Conservation (phyloP, 768 basidiomycete species). For the Suillus plorans region DNA sequence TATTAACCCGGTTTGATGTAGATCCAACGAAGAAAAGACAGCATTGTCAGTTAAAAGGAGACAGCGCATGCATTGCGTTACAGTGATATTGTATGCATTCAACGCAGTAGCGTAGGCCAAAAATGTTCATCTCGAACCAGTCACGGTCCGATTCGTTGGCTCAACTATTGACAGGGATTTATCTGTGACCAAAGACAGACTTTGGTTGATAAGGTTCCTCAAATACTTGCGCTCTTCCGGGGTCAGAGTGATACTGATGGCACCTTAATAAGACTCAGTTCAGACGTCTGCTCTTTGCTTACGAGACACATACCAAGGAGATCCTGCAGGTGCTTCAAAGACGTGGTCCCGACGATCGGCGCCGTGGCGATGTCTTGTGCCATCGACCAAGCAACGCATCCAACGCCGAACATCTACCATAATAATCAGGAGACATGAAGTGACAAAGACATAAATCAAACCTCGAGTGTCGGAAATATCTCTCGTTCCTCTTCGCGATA, state of each 20-base stretch:
- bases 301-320: constrained; percentile 40
- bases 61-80: not conserved
- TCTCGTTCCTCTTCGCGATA: constrained; percentile 57
- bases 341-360: constrained; percentile 58
- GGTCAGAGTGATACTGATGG: constrained; percentile 46
- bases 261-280: constrained; percentile 28
- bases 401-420: constrained; percentile 54
- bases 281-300: not conserved
- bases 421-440: not conserved
- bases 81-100: not conserved
- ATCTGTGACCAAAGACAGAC: constrained; percentile 43
- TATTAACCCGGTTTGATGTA: not conserved
- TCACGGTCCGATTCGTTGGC: not conserved
- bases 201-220: constrained; percentile 52
- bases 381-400: constrained; percentile 55
- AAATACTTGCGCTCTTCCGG: constrained; percentile 57
- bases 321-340: constrained; percentile 50
- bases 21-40: not conserved
- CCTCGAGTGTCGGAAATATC: constrained; percentile 61
- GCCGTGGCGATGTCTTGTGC: constrained; percentile 49
- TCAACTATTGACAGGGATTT: constrained; percentile 9
- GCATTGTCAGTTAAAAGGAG: not conserved
- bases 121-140: not conserved
- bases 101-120: not conserved
- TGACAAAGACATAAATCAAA: constrained; percentile 11